A percentile compares a stretch with the other conserved stretches of the same genome.
Evolutionary conservation across 768 basidiomycete genomes (phyloP).

Genomic region (Brasilioporus rufonigricans): DNA sequence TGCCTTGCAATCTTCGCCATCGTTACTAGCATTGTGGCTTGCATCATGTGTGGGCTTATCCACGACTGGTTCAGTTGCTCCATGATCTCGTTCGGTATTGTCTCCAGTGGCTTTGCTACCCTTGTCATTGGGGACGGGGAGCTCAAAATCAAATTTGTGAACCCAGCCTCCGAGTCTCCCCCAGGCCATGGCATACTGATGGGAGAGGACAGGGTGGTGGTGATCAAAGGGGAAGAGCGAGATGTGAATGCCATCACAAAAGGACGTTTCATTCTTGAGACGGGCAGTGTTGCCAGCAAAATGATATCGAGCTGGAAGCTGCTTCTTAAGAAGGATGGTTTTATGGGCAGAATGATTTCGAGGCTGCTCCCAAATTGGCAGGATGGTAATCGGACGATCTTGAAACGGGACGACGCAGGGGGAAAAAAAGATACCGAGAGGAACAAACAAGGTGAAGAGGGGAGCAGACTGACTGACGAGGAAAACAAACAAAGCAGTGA

Average conservation of each 20-base stretch:
- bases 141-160: conserved; percentile 13
- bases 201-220: conserved; percentile 17
- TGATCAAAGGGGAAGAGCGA: conserved; percentile 27
- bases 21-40: conserved; percentile 20
- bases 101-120: conserved; percentile 30
- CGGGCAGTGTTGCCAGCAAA: too few species aligned
- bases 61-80: conserved; percentile 31
- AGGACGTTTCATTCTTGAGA: conserved; percentile 26
- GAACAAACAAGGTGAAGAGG: background rate
- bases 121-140: conserved; percentile 11
- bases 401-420: too few species aligned
- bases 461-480: too few species aligned
- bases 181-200: conserved; percentile 31
- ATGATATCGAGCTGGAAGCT: too few species aligned
- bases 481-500: too few species aligned
- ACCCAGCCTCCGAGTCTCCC: conserved; percentile 10
- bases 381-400: too few species aligned
- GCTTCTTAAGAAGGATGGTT: too few species aligned
- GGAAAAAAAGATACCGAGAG: too few species aligned
- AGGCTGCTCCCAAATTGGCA: too few species aligned
- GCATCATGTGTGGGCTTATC: conserved; percentile 22
- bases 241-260: conserved; percentile 17
- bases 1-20: conserved; percentile 24
- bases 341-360: too few species aligned
- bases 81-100: conserved; percentile 31